These are phyloP conservation scores for Cardiospermum halicacabum DNA, from an alignment of 345 rosid genomes.

Conservation along the genomic window DNA sequence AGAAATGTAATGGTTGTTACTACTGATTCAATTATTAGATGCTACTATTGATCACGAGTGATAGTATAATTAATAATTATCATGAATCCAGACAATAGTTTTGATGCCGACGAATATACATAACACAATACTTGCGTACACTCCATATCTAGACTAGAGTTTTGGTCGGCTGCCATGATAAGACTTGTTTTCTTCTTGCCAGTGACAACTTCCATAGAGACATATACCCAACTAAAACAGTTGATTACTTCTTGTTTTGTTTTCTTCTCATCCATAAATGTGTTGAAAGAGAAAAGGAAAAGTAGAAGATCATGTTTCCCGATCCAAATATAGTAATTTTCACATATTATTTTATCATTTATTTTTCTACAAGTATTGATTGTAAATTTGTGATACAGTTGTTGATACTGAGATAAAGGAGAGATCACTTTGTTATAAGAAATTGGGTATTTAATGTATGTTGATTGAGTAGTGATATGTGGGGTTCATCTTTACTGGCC, in stretches of 20 bases:
- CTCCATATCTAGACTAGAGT: not conserved
- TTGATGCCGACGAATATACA: not conserved
- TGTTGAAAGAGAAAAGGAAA: no score
- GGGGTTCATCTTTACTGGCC: not conserved
- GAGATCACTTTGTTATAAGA: not conserved
- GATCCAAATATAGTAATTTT: no score
- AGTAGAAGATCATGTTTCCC: no score
- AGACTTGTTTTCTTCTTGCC: not conserved
- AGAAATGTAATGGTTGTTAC: not conserved
- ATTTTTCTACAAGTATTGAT: no score
- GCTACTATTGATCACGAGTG: not conserved
- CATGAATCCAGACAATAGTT: not conserved
- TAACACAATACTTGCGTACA: constrained; percentile 1
- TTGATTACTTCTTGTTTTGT: not conserved
- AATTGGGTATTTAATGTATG: no score
- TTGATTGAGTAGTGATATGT: not conserved
- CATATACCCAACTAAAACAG: not conserved
- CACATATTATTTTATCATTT: no score
- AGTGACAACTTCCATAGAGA: not conserved
- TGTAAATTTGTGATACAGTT: no score
- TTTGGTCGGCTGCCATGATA: not conserved
- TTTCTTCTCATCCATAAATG: no score
- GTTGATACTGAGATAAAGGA: no score
- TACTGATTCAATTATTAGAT: not conserved
- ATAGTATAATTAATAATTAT: not conserved